Conservation (phyloP, 169 alveolate species). For the Plasmodium gonderi region DNA sequence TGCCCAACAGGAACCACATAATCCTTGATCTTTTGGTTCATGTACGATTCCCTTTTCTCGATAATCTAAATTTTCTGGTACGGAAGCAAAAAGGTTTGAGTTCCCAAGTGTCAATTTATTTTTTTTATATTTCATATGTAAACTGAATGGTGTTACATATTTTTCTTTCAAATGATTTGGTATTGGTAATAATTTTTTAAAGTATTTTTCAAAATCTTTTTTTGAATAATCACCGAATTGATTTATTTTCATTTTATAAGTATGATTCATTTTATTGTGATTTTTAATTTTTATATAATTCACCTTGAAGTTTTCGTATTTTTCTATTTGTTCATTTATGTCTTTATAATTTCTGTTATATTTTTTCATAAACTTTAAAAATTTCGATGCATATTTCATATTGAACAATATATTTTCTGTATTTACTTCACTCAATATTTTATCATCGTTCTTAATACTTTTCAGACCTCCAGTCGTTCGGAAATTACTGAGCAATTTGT, state of each 20-base stretch:
- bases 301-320: constrained; percentile 33
- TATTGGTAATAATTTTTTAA: constrained; percentile 45
- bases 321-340: constrained; percentile 38
- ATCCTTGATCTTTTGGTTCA: constrained; percentile 83
- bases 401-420: not conserved
- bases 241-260: constrained; percentile 33
- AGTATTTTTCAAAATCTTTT: constrained; percentile 35
- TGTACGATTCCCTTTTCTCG: constrained; percentile 38
- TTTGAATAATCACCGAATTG: constrained; percentile 61
- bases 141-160: constrained; percentile 29
- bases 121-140: not conserved
- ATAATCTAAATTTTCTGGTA: constrained; percentile 42
- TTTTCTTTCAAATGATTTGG: constrained; percentile 17
- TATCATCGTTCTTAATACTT: not conserved
- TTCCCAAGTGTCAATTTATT: not conserved
- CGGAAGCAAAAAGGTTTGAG: not conserved
- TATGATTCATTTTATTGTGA: constrained; percentile 20
- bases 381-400: constrained; percentile 47
- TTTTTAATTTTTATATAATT: constrained; percentile 10
- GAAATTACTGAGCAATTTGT: not conserved
- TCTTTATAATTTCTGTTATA: constrained; percentile 38
- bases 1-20: constrained; percentile 92
- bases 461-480: not conserved
- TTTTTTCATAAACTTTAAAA: constrained; percentile 39
- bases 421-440: not conserved